Percentiles rank a stretch among this genome's conserved stretches.
These are phyloP conservation scores for Penicillium sp. DNA, from an alignment of 2,329 filamentous ascomycete species.

Conservation along the genomic window DNA sequence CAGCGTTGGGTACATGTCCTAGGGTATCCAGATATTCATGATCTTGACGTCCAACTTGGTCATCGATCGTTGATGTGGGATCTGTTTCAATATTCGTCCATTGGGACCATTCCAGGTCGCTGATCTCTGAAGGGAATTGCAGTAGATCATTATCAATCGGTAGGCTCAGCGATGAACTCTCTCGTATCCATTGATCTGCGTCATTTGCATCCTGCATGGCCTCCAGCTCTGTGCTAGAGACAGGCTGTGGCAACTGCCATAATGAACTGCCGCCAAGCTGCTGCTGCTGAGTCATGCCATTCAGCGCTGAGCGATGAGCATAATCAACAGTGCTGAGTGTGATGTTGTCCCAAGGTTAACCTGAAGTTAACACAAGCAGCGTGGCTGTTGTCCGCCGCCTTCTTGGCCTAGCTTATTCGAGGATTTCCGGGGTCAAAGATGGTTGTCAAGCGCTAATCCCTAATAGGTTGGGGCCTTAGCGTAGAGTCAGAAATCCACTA, in stretches of 20 bases:
- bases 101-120: constrained; percentile 11
- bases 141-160: constrained; percentile 10
- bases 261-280: neutral
- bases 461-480: neutral
- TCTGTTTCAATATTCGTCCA: constrained; percentile 8
- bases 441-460: neutral
- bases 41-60: neutral
- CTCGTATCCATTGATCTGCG: neutral
- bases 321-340: neutral
- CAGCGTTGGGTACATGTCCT: neutral
- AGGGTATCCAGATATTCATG: neutral
- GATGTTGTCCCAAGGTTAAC: neutral
- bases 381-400: neutral
- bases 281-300: constrained; percentile 12
- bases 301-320: neutral
- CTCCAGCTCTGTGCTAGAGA: constrained; percentile 11
- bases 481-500: neutral
- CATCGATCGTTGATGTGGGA: neutral
- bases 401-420: neutral
- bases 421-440: neutral
- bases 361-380: neutral
- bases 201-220: constrained; percentile 6
- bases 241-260: constrained; percentile 11
- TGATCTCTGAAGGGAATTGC: constrained; percentile 11
- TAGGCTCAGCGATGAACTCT: neutral